Base-by-base conservation (phyloP, 495 filamentous ascomycete genomes). In the Penicillium canescens region DNA sequence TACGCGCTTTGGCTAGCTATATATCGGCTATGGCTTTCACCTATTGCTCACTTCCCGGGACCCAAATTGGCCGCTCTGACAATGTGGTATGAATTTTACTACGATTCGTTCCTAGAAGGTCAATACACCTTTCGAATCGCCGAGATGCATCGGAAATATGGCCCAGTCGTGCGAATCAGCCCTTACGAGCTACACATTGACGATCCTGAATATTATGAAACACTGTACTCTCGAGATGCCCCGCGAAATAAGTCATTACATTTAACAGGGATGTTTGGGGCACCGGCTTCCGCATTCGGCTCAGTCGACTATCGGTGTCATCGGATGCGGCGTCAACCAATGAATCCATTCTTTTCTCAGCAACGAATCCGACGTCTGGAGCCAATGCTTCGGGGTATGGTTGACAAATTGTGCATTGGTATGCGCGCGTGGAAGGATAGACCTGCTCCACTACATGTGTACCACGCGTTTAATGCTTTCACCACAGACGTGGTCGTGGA, bases 161-260 rank as follows among this genome's bases (percentile, higher is more conserved):
- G 83, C 3, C 82, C 83, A 11, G 83, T 86, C 46, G 68, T 85
- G 7, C 73, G 83, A n/a, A 83, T 86, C 62, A 80, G 66, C 38
- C 82, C 85, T 0, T 57, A 73, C 42, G 82, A 86, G 47, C 35
- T 86, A 0, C 80, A 82, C 52, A 70, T 84, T 53, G 62, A 72
- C 28, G 80, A 85, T 60, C 75, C 78, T 0, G 70, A 79, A 6
- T 85, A 70, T 58, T 80, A 75, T 51, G 70, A 82, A 46, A 63
- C 71, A 31, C 41, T 85, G 8, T 84, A 82, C 60, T 55, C 59
- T 4, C 61, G 60, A 18, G 56, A 65, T 31, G 53, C 54, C 20
- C 60, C 57, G 5, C 62, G 63, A 14, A 60, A 73, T 49, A 77
- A 72, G 44, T 65, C 41, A 1, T 23, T 42, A 21, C 66, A 67